Evolutionary conservation across 768 basidiomycete species (phyloP), one percentile per base, ranked within the genome.

Genomic region (Pleurotus salmoneostramineus): DNA sequence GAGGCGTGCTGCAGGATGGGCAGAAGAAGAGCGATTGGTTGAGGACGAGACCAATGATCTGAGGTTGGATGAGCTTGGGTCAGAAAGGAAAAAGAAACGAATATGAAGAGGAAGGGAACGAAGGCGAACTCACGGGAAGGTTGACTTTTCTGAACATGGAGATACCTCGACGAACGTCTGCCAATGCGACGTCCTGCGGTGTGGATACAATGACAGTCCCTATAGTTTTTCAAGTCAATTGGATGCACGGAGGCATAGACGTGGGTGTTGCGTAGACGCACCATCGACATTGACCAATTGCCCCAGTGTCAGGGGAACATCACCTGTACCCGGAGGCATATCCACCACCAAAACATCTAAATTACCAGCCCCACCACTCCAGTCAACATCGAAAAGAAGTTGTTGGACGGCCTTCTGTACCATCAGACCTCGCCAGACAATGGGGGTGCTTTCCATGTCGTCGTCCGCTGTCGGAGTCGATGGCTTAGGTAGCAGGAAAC

Each of bases 351-450:
- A 78, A 0, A 94, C 77, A 64, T 99, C 96, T 33, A 98, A 72
- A 4, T 48, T 43, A 31, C 40, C 35, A 11, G 14, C 51, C 17
- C 70, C 69, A 12, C 74, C 67, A 6, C 66, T 67, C 95, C 96
- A 98, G 69, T 98, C 95, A 4, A 97, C 93, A 62, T 98, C 94
- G 65, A 99, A 98, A 1, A 98, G 80, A 0, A 98, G 78, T 68
- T 98, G 95, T 68, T 98, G 95, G 0, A 95, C 93, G 27, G 95
- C 95, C 67, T 98, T 98, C 73, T 96, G 95, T 1, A 98, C 96
- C 96, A 98, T 98, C 17, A 97, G 81, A 2, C 96, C 96, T 27
- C 96, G 82, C 96, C 96, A 99, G 33, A 96, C 92, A 34, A 98
- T 80, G 0, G 95, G 87, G 0, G 86, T 84, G 66, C 95, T 93